These are phyloP conservation scores for Aspergillus niger DNA, from an alignment of 2,329 filamentous ascomycete genomes.

Conservation along the genomic window DNA sequence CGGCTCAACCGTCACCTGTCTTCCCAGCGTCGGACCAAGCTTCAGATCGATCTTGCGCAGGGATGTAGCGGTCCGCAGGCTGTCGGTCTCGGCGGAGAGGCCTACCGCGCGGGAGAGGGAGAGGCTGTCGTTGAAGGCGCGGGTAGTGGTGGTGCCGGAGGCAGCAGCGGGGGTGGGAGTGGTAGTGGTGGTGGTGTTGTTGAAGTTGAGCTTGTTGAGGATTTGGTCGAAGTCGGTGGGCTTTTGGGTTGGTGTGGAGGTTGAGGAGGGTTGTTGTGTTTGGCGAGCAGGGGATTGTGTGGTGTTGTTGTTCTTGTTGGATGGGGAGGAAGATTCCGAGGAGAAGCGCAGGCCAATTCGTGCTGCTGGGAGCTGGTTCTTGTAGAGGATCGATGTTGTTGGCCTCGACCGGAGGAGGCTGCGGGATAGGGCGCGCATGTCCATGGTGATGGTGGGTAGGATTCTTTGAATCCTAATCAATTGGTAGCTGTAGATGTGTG, in stretches of 20 bases:
- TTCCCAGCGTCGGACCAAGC: slow-evolving; percentile 40
- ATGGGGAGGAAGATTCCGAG: too few species aligned
- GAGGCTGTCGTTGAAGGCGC: slow-evolving; percentile 21
- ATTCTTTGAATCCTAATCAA: background rate
- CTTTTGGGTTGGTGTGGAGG: slow-evolving; percentile 10
- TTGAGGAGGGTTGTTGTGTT: background rate
- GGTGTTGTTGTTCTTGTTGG: background rate
- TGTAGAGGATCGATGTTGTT: slow-evolving; percentile 29
- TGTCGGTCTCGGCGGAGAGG: slow-evolving; percentile 21
- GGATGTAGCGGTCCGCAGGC: slow-evolving; percentile 16
- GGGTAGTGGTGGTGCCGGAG: background rate
- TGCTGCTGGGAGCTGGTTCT: slow-evolving; percentile 9
- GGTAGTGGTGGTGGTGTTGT: slow-evolving; percentile 10
- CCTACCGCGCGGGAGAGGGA: slow-evolving; percentile 26
- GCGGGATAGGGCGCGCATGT: slow-evolving; percentile 34
- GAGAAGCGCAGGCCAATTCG: slow-evolving; percentile 16
- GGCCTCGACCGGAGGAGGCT: slow-evolving; percentile 38
- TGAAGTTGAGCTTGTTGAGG: slow-evolving; percentile 36
- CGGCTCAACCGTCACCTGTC: slow-evolving; percentile 38
- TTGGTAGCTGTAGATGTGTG: background rate
- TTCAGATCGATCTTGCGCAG: slow-evolving; percentile 36
- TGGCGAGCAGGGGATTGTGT: slow-evolving; percentile 15
- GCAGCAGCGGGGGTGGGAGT: background rate
- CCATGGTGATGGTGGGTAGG: slow-evolving; percentile 27
- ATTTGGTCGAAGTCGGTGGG: slow-evolving; percentile 33